Percentiles rank a stretch among this genome's conserved stretches.
phyloP scores from a whole-genome alignment of 306 rosid genomes.

The Malus fusca region DNA sequence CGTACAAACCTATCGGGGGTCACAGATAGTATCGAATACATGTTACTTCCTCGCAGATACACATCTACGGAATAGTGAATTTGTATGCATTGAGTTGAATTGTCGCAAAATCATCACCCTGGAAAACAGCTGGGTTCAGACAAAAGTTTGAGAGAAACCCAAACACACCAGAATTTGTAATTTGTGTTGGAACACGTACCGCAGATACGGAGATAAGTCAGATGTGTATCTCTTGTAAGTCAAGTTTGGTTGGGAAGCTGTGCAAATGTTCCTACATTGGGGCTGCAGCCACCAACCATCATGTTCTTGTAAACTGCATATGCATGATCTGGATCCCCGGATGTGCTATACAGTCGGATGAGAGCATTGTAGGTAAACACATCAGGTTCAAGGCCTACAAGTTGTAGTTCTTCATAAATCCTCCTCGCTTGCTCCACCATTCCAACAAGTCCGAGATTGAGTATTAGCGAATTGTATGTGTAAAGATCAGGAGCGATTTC shows the following conservation, averaged over 20 bases:
- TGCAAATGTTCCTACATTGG: conserved; percentile 63
- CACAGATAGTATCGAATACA: not conserved
- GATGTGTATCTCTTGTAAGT: not conserved
- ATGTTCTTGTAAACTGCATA: conserved; percentile 72
- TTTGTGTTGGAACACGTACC: not conserved
- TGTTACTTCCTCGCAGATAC: not conserved
- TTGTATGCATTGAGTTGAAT: not conserved
- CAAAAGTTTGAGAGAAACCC: not conserved
- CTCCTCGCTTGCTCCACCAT: conserved; percentile 69
- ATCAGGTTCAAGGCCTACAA: conserved; percentile 70
- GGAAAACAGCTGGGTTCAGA: not conserved
- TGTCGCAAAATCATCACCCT: not conserved
- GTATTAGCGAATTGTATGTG: conserved; percentile 73
- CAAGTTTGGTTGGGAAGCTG: conserved; percentile 73
- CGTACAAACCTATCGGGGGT: not conserved
- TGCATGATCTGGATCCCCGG: conserved; percentile 66
- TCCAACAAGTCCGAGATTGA: conserved; percentile 74
- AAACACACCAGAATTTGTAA: not conserved
- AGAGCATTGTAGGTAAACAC: conserved; percentile 95
- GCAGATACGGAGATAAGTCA: not conserved
- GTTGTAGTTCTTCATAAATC: conserved; percentile 69
- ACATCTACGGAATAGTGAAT: conserved; percentile 1
- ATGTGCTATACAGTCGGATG: conserved; percentile 66
- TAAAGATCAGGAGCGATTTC: conserved; percentile 73
- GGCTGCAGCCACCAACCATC: conserved; percentile 87